Conservation (phyloP, 2,329 filamentous ascomycete genomes). For the Xylaria polymorpha region DNA sequence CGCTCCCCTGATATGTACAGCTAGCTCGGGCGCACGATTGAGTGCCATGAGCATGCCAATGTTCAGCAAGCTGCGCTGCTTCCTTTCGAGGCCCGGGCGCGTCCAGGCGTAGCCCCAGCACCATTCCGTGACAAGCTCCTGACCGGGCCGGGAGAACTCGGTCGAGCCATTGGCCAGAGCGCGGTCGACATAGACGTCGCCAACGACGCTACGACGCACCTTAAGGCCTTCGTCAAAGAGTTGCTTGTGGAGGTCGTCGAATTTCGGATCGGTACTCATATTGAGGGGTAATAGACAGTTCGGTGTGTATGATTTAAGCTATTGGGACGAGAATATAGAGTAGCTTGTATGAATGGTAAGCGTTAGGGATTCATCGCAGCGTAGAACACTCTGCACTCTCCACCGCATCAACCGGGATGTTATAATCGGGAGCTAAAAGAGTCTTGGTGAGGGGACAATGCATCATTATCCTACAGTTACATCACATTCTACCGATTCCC, state of each 20-base stretch:
- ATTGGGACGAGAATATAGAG: neutral
- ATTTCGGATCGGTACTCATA: conserved; percentile 45
- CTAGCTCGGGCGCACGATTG: conserved; percentile 69
- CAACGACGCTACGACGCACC: conserved; percentile 69
- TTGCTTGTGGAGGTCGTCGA: conserved; percentile 58
- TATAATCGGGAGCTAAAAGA: neutral
- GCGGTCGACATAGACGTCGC: conserved; percentile 69
- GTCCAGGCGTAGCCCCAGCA: conserved; percentile 74
- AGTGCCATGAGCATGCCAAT: conserved; percentile 70
- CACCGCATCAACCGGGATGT: neutral
- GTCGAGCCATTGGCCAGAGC: conserved; percentile 66
- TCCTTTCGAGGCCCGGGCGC: conserved; percentile 69
- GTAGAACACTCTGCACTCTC: neutral
- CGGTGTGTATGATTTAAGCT: neutral
- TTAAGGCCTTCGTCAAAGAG: conserved; percentile 71
- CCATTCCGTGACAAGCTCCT: conserved; percentile 72
- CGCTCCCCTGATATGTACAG: conserved; percentile 70
- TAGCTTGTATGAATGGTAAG: neutral
- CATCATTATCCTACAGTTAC: conserved; percentile 21
- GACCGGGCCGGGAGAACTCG: conserved; percentile 69
- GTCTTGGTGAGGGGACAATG: conserved; percentile 20
- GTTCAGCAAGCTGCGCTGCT: conserved; percentile 71
- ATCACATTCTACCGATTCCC: conserved; percentile 27
- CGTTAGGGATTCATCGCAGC: neutral
- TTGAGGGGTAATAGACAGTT: neutral